Conservation (phyloP, 768 basidiomycete genomes). For the Tephrocybe sp. region DNA sequence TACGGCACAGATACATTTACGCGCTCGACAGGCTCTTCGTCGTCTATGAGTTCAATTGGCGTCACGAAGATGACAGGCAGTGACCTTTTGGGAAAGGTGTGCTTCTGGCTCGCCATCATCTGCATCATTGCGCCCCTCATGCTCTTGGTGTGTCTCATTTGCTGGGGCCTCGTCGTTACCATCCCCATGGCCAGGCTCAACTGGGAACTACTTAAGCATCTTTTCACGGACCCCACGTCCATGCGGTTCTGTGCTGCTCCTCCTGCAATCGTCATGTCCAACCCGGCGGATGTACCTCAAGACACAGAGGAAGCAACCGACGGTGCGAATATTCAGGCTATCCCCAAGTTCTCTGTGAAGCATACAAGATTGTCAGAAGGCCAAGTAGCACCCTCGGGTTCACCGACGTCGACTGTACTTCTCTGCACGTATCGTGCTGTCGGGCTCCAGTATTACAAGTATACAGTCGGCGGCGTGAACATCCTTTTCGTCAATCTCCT, state of each 20-base stretch:
- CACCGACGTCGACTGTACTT: slow-evolving; percentile 82
- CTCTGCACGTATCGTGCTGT: slow-evolving; percentile 93
- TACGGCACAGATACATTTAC: slow-evolving; percentile 66
- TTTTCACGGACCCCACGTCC: slow-evolving; percentile 73
- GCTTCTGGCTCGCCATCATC: slow-evolving; percentile 80
- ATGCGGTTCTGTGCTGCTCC: slow-evolving; percentile 95
- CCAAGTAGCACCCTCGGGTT: slow-evolving; percentile 82
- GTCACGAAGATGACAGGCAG: slow-evolving; percentile 32
- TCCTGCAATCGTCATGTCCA: slow-evolving; percentile 56
- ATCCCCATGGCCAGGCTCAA: slow-evolving; percentile 98
- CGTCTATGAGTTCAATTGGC: slow-evolving; percentile 29
- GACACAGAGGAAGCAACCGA: slow-evolving; percentile 21
- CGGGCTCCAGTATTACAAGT: slow-evolving; percentile 95
- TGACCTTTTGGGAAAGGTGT: slow-evolving; percentile 65
- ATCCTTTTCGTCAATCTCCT: slow-evolving; percentile 96
- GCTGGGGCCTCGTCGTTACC: slow-evolving; percentile 94
- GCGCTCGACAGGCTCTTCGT: slow-evolving; percentile 31
- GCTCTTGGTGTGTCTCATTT: slow-evolving; percentile 81
- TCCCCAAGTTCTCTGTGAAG: slow-evolving; percentile 62
- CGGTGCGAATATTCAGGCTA: slow-evolving; percentile 21
- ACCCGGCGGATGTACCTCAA: slow-evolving; percentile 21
- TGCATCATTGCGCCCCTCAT: slow-evolving; percentile 85
- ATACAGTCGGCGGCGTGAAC: slow-evolving; percentile 97
- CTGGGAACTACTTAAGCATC: slow-evolving; percentile 88
- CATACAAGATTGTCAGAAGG: slow-evolving; percentile 78